These are phyloP conservation scores for Irpex lacteus DNA, from an alignment of 1,284 basidiomycete species.

Conservation along the genomic window DNA sequence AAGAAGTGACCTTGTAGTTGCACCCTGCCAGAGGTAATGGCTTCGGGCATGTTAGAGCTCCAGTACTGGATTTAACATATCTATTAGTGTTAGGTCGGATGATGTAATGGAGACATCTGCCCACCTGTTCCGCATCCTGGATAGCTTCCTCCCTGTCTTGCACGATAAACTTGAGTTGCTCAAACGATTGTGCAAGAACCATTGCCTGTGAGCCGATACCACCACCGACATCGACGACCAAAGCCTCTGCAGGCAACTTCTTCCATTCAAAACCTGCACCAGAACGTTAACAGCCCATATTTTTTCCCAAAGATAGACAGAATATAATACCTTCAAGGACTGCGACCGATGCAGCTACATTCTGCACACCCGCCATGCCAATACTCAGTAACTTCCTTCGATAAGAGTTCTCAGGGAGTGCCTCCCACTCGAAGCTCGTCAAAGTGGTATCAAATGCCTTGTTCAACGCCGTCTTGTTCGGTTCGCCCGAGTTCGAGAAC, in stretches of 20 bases:
- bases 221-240: conserved; percentile 22
- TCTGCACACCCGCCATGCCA: neutral
- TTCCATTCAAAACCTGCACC: conserved; percentile 10
- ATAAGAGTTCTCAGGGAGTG: neutral
- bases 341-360: neutral
- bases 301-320: neutral
- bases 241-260: conserved; percentile 2
- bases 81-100: conserved; percentile 7
- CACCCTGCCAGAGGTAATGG: conserved; percentile 5
- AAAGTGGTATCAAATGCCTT: conserved; percentile 23
- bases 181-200: conserved; percentile 17
- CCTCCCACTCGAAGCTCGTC: conserved; percentile 25
- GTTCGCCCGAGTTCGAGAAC: conserved; percentile 26
- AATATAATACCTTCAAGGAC: conserved; percentile 16
- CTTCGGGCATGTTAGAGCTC: conserved; percentile 2
- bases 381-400: neutral
- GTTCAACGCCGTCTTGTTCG: conserved; percentile 27
- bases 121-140: conserved; percentile 28
- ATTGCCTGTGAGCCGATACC: conserved; percentile 22
- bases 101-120: conserved; percentile 1
- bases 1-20: conserved; percentile 10
- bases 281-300: neutral
- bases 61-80: conserved; percentile 1
- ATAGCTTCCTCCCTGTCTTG: conserved; percentile 31
- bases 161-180: conserved; percentile 22